phyloP scores from a whole-genome alignment of 1,284 basidiomycete species.

The Jaminaea rosea region DNA sequence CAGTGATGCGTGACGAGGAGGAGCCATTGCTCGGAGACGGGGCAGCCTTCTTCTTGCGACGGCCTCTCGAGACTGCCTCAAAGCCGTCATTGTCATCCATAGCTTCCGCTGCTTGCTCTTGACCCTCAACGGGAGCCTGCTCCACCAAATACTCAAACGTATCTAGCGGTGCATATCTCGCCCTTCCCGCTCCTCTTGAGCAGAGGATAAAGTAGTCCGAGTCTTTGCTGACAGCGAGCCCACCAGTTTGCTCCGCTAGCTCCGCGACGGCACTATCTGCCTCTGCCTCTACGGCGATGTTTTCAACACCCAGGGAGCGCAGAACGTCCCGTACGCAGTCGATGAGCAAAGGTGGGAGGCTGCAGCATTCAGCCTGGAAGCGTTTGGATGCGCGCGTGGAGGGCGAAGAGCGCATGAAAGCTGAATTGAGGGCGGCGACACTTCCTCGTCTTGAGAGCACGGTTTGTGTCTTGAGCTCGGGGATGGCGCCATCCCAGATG shows the following conservation, averaged over 20 bases:
- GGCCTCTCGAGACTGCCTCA: constrained; percentile 13
- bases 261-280: constrained; percentile 33
- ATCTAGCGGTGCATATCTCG: constrained; percentile 31
- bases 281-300: constrained; percentile 24
- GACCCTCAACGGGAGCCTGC: not conserved
- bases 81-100: constrained; percentile 27
- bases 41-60: constrained; percentile 4
- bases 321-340: constrained; percentile 20
- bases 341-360: constrained; percentile 23
- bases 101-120: not conserved
- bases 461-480: constrained; percentile 23
- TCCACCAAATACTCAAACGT: constrained; percentile 20
- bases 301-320: constrained; percentile 11
- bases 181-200: constrained; percentile 17
- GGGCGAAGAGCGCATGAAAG: constrained; percentile 24
- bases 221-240: constrained; percentile 32
- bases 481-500: constrained; percentile 32
- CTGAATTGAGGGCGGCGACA: constrained; percentile 14
- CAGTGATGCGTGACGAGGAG: not conserved
- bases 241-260: constrained; percentile 16
- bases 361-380: constrained; percentile 18
- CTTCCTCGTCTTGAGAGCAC: constrained; percentile 13
- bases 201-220: constrained; percentile 38
- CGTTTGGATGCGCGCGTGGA: constrained; percentile 13
- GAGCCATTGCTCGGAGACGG: not conserved